Conservation (phyloP, 2,329 filamentous ascomycete species). For the Cytospora paraplurivora region DNA sequence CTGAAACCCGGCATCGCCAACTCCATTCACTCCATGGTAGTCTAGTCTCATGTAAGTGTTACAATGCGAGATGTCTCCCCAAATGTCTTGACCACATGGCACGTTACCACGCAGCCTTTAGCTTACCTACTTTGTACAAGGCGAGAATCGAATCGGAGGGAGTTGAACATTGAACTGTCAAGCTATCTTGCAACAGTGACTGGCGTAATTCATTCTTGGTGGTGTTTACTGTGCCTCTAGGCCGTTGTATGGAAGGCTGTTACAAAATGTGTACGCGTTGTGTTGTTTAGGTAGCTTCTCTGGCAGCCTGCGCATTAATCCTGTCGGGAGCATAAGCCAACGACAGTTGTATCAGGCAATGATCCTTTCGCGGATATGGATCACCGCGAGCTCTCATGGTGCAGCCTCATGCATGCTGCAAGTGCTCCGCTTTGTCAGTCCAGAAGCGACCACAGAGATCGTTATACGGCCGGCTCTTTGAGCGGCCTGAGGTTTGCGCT, state of each 20-base stretch:
- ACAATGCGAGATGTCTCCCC: constrained; percentile 17
- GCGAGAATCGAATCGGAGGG: background rate
- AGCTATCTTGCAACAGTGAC: constrained; percentile 1
- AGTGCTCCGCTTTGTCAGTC: constrained; percentile 10
- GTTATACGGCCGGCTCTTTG: constrained; percentile 21
- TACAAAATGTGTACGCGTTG: background rate
- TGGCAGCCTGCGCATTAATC: constrained; percentile 6
- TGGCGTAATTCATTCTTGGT: background rate
- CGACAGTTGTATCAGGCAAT: background rate
- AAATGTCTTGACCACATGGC: constrained; percentile 17
- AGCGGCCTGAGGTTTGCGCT: constrained; percentile 30
- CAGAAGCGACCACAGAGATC: constrained; percentile 6
- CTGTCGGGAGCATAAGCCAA: background rate
- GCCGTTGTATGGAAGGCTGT: constrained; percentile 4
- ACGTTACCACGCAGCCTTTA: constrained; percentile 21
- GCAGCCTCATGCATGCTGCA: constrained; percentile 9
- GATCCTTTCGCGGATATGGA: constrained; percentile 3
- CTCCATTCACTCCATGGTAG: constrained; percentile 12
- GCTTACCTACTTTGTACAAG: background rate
- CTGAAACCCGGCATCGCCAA: constrained; percentile 19
- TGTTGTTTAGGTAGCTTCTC: background rate
- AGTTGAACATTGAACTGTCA: background rate
- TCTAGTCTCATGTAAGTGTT: constrained; percentile 18
- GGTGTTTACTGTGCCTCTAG: constrained; percentile 7
- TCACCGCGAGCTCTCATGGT: background rate